A percentile compares a stretch with the other conserved stretches of the same genome.
These are phyloP conservation scores for Prunus yedoensis DNA, from an alignment of 331 rosid species.

Conservation along the genomic window DNA sequence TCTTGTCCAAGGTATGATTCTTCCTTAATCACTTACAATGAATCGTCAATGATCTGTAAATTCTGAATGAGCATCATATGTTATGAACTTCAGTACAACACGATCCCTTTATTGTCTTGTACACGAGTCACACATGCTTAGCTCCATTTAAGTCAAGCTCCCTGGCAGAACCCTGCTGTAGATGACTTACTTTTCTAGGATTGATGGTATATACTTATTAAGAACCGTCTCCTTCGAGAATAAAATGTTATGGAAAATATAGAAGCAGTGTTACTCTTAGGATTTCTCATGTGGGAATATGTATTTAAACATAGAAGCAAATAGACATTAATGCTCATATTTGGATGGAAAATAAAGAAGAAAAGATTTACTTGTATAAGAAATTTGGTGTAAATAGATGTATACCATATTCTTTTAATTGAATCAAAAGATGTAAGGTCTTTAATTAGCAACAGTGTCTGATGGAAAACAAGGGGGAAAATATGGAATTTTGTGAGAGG, in stretches of 20 bases:
- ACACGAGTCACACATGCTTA: not conserved
- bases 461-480: not conserved
- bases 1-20: slow-evolving; percentile 57
- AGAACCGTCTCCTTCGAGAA: not conserved
- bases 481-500: not conserved
- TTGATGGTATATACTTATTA: not conserved
- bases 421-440: not conserved
- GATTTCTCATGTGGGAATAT: not conserved
- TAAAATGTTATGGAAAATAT: not conserved
- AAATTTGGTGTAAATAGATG: not conserved
- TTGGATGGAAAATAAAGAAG: not conserved
- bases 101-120: not conserved
- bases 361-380: not conserved
- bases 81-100: not conserved
- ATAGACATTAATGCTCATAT: not conserved
- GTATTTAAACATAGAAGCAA: not conserved
- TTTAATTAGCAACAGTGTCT: not conserved
- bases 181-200: not conserved
- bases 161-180: not conserved
- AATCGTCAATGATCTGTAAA: not conserved
- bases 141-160: not conserved
- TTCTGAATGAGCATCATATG: not conserved
- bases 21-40: slow-evolving; percentile 4
- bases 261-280: not conserved
- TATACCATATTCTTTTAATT: not conserved